A percentile compares a stretch with the other conserved stretches of the same genome.
phyloP scores from a whole-genome alignment of 148 eudicot genomes.

The Polygonum aviculare region DNA sequence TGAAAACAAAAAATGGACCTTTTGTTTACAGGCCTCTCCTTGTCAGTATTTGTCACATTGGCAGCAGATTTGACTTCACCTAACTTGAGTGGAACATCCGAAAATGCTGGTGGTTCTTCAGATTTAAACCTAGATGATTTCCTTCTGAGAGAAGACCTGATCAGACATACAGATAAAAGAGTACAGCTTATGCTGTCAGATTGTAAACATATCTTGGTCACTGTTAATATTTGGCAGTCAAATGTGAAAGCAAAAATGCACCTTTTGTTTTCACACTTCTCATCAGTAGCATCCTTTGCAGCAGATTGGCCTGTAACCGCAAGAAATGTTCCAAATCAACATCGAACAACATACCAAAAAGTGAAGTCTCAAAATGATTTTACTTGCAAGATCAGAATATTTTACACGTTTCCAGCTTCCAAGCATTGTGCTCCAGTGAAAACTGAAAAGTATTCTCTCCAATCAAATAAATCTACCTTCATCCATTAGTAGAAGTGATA shows the following conservation, averaged over 20 bases:
- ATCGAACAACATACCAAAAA: background rate
- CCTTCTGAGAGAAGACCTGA: background rate
- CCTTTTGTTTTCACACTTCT: constrained; percentile 62
- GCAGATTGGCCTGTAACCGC: constrained; percentile 3
- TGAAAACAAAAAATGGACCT: constrained; percentile 30
- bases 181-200: background rate
- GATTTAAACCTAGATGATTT: background rate
- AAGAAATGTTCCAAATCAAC: background rate
- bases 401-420: background rate
- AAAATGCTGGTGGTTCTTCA: background rate
- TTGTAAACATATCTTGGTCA: background rate
- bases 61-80: constrained; percentile 7
- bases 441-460: background rate
- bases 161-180: background rate
- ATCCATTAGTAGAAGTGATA: background rate
- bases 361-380: background rate
- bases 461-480: background rate
- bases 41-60: constrained; percentile 15
- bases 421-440: background rate
- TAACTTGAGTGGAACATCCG: background rate
- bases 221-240: background rate
- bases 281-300: constrained; percentile 14
- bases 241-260: constrained; percentile 10
- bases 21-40: constrained; percentile 52
- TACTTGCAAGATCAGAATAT: background rate